Percentiles rank a stretch among this genome's conserved stretches.
phyloP scores from a whole-genome alignment of 1,139 yeast genomes.

The Barnettozyma hawaiiensis region DNA sequence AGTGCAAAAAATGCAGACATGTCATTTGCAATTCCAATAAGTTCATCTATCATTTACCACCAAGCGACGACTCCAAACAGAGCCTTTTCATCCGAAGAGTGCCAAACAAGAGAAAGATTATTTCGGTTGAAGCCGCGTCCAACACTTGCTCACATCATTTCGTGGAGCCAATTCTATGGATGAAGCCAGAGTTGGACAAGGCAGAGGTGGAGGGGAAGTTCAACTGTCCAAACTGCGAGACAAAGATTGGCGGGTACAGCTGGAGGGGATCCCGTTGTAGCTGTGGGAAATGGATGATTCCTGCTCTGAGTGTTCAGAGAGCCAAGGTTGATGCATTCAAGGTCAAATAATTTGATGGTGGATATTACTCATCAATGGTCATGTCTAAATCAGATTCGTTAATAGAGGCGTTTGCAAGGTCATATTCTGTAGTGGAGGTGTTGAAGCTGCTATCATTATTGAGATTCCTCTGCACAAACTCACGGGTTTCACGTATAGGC shows the following conservation, averaged over 20 bases:
- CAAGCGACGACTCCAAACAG: constrained; percentile 55
- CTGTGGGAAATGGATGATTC: constrained; percentile 95
- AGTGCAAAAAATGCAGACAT: constrained; percentile 70
- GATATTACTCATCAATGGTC: constrained; percentile 38
- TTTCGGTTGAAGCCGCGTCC: constrained; percentile 51
- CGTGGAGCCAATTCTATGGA: constrained; percentile 86
- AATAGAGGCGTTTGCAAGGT: constrained; percentile 24
- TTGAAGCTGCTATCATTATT: constrained; percentile 8
- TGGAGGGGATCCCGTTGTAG: constrained; percentile 96
- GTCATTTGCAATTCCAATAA: constrained; percentile 41
- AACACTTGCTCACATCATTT: constrained; percentile 76
- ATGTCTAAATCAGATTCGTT: constrained; percentile 43
- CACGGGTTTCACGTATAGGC: not conserved
- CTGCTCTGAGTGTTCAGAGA: constrained; percentile 78
- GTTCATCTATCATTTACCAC: constrained; percentile 56
- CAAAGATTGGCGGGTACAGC: constrained; percentile 83
- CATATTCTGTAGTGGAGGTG: constrained; percentile 13
- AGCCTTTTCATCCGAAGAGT: constrained; percentile 58
- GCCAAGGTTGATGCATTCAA: constrained; percentile 72
- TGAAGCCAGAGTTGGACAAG: constrained; percentile 64
- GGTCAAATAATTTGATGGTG: constrained; percentile 10
- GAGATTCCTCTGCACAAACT: constrained; percentile 7
- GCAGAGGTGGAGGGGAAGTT: constrained; percentile 81
- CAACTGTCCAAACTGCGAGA: constrained; percentile 73
- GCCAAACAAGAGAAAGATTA: constrained; percentile 51